Evolutionary conservation across 306 rosid genomes (phyloP).

Genomic region (Vigna angularis): DNA sequence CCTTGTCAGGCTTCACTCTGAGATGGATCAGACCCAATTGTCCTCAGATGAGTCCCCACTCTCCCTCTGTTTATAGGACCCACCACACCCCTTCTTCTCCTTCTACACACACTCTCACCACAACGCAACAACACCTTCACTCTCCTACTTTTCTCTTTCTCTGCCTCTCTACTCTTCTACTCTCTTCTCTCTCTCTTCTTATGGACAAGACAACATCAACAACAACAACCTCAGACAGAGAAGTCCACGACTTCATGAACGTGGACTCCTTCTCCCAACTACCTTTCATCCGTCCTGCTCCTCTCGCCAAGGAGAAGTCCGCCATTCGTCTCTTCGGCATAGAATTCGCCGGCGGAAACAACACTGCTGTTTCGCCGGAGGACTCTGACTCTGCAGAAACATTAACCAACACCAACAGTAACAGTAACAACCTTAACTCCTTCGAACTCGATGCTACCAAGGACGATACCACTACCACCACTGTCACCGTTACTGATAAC

Average conservation of each 20-base stretch:
- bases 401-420: slow-evolving; percentile 12
- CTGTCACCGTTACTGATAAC: background rate
- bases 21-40: slow-evolving; percentile 82
- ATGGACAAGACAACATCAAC: slow-evolving; percentile 66
- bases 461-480: background rate
- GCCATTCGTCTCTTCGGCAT: slow-evolving; percentile 84
- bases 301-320: slow-evolving; percentile 54
- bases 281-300: slow-evolving; percentile 89
- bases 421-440: background rate
- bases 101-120: background rate
- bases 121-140: background rate
- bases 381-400: slow-evolving; percentile 53
- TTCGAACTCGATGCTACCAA: slow-evolving; percentile 37
- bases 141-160: background rate
- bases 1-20: slow-evolving; percentile 83
- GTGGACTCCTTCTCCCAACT: slow-evolving; percentile 96
- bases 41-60: slow-evolving; percentile 55
- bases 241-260: slow-evolving; percentile 92
- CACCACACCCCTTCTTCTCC: slow-evolving; percentile 45
- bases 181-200: background rate
- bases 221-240: slow-evolving; percentile 55
- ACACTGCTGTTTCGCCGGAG: background rate
- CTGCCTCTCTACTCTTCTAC: background rate
- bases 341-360: slow-evolving; percentile 57
- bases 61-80: slow-evolving; percentile 64